Base-by-base conservation (phyloP, 1,284 basidiomycete species). In the Cutaneotrichosporon daszewskae region DNA sequence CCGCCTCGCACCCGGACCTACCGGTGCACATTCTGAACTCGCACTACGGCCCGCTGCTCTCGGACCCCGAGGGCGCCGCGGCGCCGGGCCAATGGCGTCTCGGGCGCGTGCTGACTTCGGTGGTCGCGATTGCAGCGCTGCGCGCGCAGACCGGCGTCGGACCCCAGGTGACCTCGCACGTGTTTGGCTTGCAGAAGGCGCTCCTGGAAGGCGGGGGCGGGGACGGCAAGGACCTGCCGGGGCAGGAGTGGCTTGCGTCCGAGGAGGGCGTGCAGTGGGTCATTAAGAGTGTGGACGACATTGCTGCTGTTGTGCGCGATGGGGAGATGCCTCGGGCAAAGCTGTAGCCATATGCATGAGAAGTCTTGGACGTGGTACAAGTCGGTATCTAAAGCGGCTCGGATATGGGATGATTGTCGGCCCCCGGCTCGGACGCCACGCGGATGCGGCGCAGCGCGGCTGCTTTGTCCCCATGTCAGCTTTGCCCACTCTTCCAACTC, bases 201-300 rank as follows among this genome's bases (percentile, higher is more conserved):
- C 34, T 54, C 28, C 41, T 91, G 55, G 91, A 91, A 66, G 87
- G 87, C 26, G 82, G 83, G 40, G 62, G 63, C 6, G 76, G 75
- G 22, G 75, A 82, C 58, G 80, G 74, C 49, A 11, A 14, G 5
- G 76, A 56, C 29, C 49, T 69, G 6, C 44, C 58, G 48, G 69
- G 71, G 12, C 84, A 79, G 57, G 90, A 91, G 60, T 98, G 87
- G 85, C 78, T 98, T 26, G 77, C 84, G 19, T 85, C 80, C 39
- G 89, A 95, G 64, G 86, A 91, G 67, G 94, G 94, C 25, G 82
- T 86, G 20, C 81, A 84, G 68, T 98, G 94, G 94, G 84, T 94
- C 31, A 74, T 97, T 53, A 80, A 84, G 61, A 84, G 81, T 37
- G 82, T 94, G 28, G 94, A 97, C 72, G 75, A 80, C 17, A 40